Conservation (phyloP, 2,329 filamentous ascomycete species). For the Botrytis tulipae region DNA sequence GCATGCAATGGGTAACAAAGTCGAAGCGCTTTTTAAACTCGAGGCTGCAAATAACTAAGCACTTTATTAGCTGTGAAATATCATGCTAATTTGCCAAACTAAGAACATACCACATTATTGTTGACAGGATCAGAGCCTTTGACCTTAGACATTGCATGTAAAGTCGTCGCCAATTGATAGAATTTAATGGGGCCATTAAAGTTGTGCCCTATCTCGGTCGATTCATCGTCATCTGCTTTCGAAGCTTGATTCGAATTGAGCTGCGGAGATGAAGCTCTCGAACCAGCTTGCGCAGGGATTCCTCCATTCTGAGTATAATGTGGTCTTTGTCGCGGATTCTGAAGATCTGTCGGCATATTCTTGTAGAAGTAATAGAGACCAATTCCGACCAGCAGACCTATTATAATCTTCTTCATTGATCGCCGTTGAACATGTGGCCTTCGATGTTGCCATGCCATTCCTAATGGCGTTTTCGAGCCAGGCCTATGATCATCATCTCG, state of each 20-base stretch:
- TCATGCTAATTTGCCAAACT: neutral
- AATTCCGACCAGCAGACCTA: slow-evolving; percentile 48
- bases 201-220: slow-evolving; percentile 42
- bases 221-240: slow-evolving; percentile 20
- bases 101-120: slow-evolving; percentile 62
- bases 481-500: slow-evolving; percentile 60
- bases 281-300: neutral
- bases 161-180: slow-evolving; percentile 58
- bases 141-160: slow-evolving; percentile 58
- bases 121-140: slow-evolving; percentile 53
- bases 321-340: slow-evolving; percentile 36
- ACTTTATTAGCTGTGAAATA: slow-evolving; percentile 18
- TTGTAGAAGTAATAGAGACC: slow-evolving; percentile 63
- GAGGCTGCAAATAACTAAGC: slow-evolving; percentile 68
- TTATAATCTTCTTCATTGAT: slow-evolving; percentile 49
- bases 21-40: slow-evolving; percentile 68
- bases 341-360: slow-evolving; percentile 56
- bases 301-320: slow-evolving; percentile 38
- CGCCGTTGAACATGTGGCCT: slow-evolving; percentile 49
- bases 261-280: slow-evolving; percentile 16
- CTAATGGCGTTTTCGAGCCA: slow-evolving; percentile 33
- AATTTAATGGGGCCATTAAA: slow-evolving; percentile 73
- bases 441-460: slow-evolving; percentile 38
- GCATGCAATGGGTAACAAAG: slow-evolving; percentile 78
- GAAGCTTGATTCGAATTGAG: slow-evolving; percentile 6